Base-by-base conservation (phyloP, 306 rosid genomes). In the Argentina anserina region DNA sequence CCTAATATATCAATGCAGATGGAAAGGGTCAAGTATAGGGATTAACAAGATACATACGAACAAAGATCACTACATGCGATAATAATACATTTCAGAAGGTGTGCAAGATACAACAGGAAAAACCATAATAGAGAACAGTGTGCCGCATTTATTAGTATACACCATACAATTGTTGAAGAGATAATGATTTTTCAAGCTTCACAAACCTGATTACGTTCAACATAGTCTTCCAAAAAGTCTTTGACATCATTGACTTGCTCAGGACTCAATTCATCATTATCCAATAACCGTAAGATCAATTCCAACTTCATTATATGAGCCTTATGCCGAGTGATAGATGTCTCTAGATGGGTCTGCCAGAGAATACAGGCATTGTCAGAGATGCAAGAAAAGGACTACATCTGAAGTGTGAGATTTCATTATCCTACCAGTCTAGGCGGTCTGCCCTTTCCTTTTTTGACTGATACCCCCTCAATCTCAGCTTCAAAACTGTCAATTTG, bases 401-500 rank as follows among this genome's bases (percentile, higher is more conserved):
- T 60, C 63, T 75, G 34, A 42, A 66, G 81, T 28, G 14, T 33
- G 42, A n/a, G 66, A 59, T 43, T 39, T 58, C 40, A 67, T 73
- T 70, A 65, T 66, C 89, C 75, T 84, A 94, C 98, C 98, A 94
- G 77, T 84, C 98, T 88, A 43, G 97, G 92, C 12, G 98, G 98
- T 70, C 95, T 85, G 75, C 74, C 74, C 81, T 94, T 94, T 69
- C 98, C 98, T 79, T 94, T 94, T 84, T 85, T 94, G 76, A 91
- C 96, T 49, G 96, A 70, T 74, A 94, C 86, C 65, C 98, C 98
- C 83, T 94, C 98, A 41, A 94, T 59, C 87, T 94, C 98, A 33
- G 98, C 98, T 85, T 94, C 98, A 83, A 94, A 94, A 84, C 17
- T 88, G 81, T 94, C 98, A 79, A 91, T 91, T 83, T 94, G 98